Evolutionary conservation across 2,329 filamentous ascomycete genomes (phyloP).

Genomic region (Diaporthe australafricana): DNA sequence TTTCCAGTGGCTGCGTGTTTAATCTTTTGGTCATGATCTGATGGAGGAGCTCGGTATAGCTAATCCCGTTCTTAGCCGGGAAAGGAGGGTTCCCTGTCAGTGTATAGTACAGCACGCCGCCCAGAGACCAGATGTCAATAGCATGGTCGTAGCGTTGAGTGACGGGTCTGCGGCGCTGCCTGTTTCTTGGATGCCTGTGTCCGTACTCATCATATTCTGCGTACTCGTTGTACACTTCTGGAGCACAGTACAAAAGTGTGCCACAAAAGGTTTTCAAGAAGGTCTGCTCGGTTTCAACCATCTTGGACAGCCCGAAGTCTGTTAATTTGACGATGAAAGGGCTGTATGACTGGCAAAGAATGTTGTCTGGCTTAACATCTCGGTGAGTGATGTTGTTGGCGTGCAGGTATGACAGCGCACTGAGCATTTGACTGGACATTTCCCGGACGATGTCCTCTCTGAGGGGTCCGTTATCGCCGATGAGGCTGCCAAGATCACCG

Average conservation of each 20-base stretch:
- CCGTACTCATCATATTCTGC: conserved; percentile 76
- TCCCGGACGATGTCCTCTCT: conserved; percentile 75
- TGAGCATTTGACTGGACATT: conserved; percentile 81
- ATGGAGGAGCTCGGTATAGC: conserved; percentile 82
- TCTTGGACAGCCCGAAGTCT: conserved; percentile 96
- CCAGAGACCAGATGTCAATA: conserved; percentile 96
- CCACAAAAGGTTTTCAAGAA: conserved; percentile 97
- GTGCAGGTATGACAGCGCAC: conserved; percentile 89
- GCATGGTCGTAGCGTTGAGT: conserved; percentile 86
- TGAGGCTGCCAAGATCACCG: conserved; percentile 84
- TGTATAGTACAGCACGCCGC: conserved; percentile 89
- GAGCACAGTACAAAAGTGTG: conserved; percentile 94
- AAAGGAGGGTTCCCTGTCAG: conserved; percentile 86
- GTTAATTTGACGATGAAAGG: conserved; percentile 91
- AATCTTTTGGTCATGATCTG: conserved; percentile 86
- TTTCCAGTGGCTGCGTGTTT: conserved; percentile 72
- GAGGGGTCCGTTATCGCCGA: conserved; percentile 72
- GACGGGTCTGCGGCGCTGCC: conserved; percentile 65
- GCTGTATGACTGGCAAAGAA: conserved; percentile 79
- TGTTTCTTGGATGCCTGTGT: conserved; percentile 72
- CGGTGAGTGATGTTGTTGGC: conserved; percentile 91
- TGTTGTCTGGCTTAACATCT: conserved; percentile 99
- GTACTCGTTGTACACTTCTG: conserved; percentile 90
- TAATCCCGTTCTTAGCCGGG: conserved; percentile 79
- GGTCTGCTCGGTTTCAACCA: conserved; percentile 88